Percentiles rank a stretch among this genome's conserved stretches.
These are phyloP conservation scores for Boeremia lycopersici DNA, from an alignment of 2,329 filamentous ascomycete genomes.

Conservation along the genomic window DNA sequence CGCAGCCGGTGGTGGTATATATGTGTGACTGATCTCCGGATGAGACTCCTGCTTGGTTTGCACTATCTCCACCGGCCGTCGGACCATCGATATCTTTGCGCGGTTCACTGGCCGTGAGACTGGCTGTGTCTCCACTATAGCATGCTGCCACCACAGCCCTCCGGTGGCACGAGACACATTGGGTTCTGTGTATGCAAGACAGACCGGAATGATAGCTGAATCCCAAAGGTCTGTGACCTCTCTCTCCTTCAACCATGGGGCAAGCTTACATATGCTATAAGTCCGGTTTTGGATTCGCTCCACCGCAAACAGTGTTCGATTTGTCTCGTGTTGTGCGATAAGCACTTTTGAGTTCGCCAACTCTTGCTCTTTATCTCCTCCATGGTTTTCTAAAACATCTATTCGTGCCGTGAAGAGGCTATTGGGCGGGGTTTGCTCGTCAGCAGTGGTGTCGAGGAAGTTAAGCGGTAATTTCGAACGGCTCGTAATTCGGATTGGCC, in stretches of 20 bases:
- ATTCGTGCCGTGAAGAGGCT: conserved; percentile 45
- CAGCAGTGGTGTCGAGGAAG: conserved; percentile 42
- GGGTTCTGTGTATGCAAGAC: conserved; percentile 61
- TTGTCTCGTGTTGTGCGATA: conserved; percentile 41
- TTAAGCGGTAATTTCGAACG: conserved; percentile 47
- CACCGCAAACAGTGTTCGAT: conserved; percentile 81
- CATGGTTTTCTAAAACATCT: conserved; percentile 36
- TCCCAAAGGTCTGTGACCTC: conserved; percentile 51
- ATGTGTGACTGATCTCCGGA: neutral
- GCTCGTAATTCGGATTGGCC: conserved; percentile 42
- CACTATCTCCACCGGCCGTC: conserved; percentile 19
- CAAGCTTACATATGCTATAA: conserved; percentile 73
- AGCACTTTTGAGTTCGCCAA: conserved; percentile 33
- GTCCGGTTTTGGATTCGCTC: conserved; percentile 67
- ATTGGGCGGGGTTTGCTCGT: conserved; percentile 30
- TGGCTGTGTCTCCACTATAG: conserved; percentile 27
- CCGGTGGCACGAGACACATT: neutral
- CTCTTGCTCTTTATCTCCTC: conserved; percentile 10
- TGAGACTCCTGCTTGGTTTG: conserved; percentile 7
- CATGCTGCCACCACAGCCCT: conserved; percentile 42
- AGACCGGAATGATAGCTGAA: conserved; percentile 53
- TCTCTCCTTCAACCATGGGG: conserved; percentile 67
- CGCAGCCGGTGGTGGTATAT: neutral
- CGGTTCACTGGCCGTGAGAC: conserved; percentile 27
- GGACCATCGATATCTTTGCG: conserved; percentile 41